Conservation (phyloP, 1,284 basidiomycete species). For the Polyporus tsugae region DNA sequence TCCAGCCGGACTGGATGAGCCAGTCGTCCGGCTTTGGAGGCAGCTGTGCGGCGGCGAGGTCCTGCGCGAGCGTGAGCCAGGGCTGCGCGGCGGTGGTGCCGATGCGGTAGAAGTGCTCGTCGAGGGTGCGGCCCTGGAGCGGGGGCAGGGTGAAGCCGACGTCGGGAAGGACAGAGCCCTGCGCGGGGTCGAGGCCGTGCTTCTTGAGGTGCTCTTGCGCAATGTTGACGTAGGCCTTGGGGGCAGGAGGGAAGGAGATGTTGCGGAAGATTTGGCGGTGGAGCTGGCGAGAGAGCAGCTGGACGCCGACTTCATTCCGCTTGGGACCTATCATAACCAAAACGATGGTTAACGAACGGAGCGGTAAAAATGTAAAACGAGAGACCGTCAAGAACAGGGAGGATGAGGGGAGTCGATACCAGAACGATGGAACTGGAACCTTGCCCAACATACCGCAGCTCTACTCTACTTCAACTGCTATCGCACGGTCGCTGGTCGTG, state of each 20-base stretch:
- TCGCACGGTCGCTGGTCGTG: too few relatives aligned
- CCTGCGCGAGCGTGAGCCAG: slow-evolving; percentile 80
- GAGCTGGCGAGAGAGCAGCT: slow-evolving; percentile 84
- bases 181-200: slow-evolving; percentile 84
- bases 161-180: slow-evolving; percentile 84
- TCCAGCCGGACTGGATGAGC: slow-evolving; percentile 89
- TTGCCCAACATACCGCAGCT: too few relatives aligned
- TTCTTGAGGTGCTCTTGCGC: slow-evolving; percentile 81
- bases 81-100: slow-evolving; percentile 81
- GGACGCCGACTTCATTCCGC: slow-evolving; percentile 91
- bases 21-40: slow-evolving; percentile 79
- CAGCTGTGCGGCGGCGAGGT: slow-evolving; percentile 63
- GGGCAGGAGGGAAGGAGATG: slow-evolving; percentile 69
- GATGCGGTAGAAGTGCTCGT: slow-evolving; percentile 90
- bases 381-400: too few relatives aligned
- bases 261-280: slow-evolving; percentile 89
- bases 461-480: too few relatives aligned
- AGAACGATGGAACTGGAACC: too few relatives aligned
- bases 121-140: slow-evolving; percentile 84
- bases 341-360: neutral
- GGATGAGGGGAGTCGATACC: too few relatives aligned
- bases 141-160: slow-evolving; percentile 85
- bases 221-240: slow-evolving; percentile 72
- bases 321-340: slow-evolving; percentile 46
- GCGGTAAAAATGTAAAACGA: too few relatives aligned